phyloP scores from a whole-genome alignment of 495 filamentous ascomycete species.

The Aspergillus kassunensis region DNA sequence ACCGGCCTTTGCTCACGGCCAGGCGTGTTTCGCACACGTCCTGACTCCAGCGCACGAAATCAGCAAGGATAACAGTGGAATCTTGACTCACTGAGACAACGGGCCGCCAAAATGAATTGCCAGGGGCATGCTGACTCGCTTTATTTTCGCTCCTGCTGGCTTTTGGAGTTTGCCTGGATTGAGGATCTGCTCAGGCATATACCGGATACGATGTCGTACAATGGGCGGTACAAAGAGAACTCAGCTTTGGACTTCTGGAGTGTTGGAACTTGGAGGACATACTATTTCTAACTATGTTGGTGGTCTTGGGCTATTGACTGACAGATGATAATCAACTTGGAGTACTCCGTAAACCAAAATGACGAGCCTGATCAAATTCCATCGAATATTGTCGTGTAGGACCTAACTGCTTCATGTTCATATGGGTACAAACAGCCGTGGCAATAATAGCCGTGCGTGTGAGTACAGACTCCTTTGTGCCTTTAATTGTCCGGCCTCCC shows the following conservation, averaged over 20 bases:
- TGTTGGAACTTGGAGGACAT: background rate
- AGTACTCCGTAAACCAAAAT: too few relatives aligned
- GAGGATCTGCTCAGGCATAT: background rate
- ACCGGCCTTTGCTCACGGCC: conserved; percentile 11
- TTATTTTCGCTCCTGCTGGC: background rate
- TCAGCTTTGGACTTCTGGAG: too few relatives aligned
- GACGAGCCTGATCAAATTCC: too few relatives aligned
- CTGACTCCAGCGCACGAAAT: background rate
- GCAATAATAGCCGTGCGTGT: background rate
- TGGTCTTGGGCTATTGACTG: background rate
- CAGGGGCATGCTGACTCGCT: background rate
- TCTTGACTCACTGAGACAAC: background rate
- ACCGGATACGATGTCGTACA: background rate
- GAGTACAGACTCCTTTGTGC: background rate
- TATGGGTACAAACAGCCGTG: background rate
- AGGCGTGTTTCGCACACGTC: background rate
- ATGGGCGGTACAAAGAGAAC: background rate
- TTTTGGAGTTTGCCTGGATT: too few relatives aligned
- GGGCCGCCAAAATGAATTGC: background rate
- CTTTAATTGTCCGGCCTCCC: conserved; percentile 1
- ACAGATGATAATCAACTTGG: too few relatives aligned
- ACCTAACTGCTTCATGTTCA: too few relatives aligned
- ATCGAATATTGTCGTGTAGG: too few relatives aligned
- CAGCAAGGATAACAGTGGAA: background rate
- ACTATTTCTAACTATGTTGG: background rate